Evolutionary conservation across 2,329 filamentous ascomycete genomes (phyloP).

Genomic region (Diaporthe sp.): DNA sequence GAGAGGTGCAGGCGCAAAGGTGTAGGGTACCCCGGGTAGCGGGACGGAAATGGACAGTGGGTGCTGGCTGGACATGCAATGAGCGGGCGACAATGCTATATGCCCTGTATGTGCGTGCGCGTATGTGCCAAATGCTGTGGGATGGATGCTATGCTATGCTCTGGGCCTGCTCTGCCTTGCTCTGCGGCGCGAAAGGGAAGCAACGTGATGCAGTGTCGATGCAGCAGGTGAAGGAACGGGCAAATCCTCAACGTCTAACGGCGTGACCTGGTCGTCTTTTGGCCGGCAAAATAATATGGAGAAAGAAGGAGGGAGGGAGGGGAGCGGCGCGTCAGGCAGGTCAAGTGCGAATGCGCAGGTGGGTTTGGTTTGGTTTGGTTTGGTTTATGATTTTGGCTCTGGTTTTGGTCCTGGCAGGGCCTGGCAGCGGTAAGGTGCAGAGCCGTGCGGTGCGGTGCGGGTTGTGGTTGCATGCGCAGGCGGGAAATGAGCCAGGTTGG

Average conservation of each 20-base stretch:
- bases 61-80: constrained; percentile 28
- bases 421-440: constrained; percentile 21
- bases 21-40: constrained; percentile 4
- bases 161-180: background rate
- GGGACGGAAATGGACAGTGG: background rate
- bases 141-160: constrained; percentile 24
- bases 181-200: background rate
- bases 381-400: constrained; percentile 1
- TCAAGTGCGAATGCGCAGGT: constrained; percentile 5
- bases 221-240: constrained; percentile 9
- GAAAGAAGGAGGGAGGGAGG: background rate
- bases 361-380: constrained; percentile 13
- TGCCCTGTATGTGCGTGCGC: background rate
- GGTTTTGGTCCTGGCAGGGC: constrained; percentile 9
- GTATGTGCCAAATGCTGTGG: background rate
- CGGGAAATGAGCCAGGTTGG: constrained; percentile 36
- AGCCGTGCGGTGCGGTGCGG: constrained; percentile 9
- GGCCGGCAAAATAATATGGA: constrained; percentile 20
- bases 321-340: background rate
- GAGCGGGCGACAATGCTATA: constrained; percentile 4
- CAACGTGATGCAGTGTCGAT: constrained; percentile 23
- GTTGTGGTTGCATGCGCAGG: background rate
- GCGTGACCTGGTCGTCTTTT: background rate
- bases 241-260: background rate
- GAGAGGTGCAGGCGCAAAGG: background rate